phyloP scores from a whole-genome alignment of 768 basidiomycete genomes.

The Tylopilus intermedius region DNA sequence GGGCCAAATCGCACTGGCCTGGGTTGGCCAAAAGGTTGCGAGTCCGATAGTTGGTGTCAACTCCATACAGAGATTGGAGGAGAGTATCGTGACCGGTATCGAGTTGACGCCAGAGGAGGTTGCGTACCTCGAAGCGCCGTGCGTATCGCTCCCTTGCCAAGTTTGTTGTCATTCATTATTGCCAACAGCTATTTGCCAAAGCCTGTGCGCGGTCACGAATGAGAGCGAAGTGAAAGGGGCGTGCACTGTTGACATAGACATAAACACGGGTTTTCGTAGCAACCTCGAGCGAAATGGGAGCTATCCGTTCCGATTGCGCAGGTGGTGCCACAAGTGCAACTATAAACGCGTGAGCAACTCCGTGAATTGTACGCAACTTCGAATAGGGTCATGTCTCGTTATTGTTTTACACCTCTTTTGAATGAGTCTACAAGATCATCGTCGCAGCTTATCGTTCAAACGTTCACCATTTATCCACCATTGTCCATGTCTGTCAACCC shows the following conservation, averaged over 20 bases:
- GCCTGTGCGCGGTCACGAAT: constrained; percentile 16
- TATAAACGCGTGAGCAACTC: too few relatives aligned
- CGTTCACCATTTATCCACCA: too few relatives aligned
- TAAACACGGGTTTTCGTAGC: not conserved
- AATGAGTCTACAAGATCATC: too few relatives aligned
- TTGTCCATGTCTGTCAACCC: too few relatives aligned
- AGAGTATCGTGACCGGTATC: constrained; percentile 25
- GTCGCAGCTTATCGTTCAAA: too few relatives aligned
- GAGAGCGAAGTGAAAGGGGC: not conserved
- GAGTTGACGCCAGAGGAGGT: constrained; percentile 28
- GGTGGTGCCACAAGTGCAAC: too few relatives aligned
- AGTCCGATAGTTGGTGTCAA: constrained; percentile 43
- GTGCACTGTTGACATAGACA: not conserved
- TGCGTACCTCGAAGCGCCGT: constrained; percentile 28
- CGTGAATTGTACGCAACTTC: too few relatives aligned
- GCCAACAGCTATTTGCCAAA: constrained; percentile 14
- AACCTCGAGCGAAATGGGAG: too few relatives aligned
- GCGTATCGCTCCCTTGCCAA: not conserved
- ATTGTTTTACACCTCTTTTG: too few relatives aligned
- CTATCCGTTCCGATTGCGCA: too few relatives aligned
- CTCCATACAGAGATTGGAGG: constrained; percentile 28
- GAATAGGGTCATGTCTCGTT: too few relatives aligned
- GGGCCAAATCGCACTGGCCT: constrained; percentile 44
- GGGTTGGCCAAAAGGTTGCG: constrained; percentile 36
- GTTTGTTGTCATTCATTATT: constrained; percentile 1